Evolutionary conservation across 2,329 filamentous ascomycete species (phyloP).

Genomic region (Hymenoscyphus fraxineus): DNA sequence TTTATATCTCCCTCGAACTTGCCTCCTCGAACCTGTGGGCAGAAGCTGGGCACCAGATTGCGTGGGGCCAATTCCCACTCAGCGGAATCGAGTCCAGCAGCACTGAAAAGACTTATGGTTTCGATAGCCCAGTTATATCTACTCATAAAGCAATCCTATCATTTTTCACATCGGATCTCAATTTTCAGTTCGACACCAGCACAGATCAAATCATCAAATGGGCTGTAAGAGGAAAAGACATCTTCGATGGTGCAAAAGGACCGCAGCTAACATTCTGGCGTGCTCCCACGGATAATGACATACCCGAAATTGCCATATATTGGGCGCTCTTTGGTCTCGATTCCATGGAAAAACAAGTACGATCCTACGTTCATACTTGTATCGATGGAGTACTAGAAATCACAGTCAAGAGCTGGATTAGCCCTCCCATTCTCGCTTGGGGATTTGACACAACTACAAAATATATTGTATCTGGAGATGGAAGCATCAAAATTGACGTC

Average conservation of each 20-base stretch:
- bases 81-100: slow-evolving; percentile 18
- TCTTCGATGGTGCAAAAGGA: slow-evolving; percentile 6
- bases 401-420: slow-evolving; percentile 7
- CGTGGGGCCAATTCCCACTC: slow-evolving; percentile 49
- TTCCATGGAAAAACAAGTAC: slow-evolving; percentile 10
- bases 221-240: slow-evolving; percentile 8
- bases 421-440: slow-evolving; percentile 11
- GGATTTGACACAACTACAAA: slow-evolving; percentile 24
- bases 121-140: slow-evolving; percentile 35
- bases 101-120: slow-evolving; percentile 10
- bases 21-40: slow-evolving; percentile 48
- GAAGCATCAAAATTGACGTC: slow-evolving; percentile 43
- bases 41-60: slow-evolving; percentile 49
- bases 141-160: neutral
- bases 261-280: slow-evolving; percentile 10
- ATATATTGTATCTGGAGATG: slow-evolving; percentile 50
- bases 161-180: slow-evolving; percentile 5
- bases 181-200: slow-evolving; percentile 10
- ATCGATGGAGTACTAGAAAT: slow-evolving; percentile 9
- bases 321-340: slow-evolving; percentile 12
- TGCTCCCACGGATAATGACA: slow-evolving; percentile 11
- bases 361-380: slow-evolving; percentile 2
- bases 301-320: slow-evolving; percentile 10
- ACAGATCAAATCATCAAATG: slow-evolving; percentile 9
- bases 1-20: slow-evolving; percentile 8